Evolutionary conservation across 164 flowering plant species (phyloP), one percentile per base, ranked within the genome.

Genomic region (Liquidambar formosana): DNA sequence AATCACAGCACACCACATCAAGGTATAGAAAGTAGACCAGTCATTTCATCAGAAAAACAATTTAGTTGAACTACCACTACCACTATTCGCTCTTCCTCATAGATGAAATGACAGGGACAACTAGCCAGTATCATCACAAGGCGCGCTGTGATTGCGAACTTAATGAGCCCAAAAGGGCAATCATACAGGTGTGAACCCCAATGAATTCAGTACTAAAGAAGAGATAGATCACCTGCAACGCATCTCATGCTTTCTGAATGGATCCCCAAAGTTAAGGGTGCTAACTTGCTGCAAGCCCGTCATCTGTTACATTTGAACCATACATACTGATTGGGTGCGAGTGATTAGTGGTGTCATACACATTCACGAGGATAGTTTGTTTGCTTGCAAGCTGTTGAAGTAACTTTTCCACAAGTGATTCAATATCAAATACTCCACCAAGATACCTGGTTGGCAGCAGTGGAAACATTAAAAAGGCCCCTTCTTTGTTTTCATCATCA

Each of bases 381-480:
- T 93, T 89, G 84, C 98, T 91, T 2, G 99, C 93, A 54, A 95
- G 91, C 80, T 93, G 98, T 28, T 93, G 95, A 76, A 93, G 98
- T 28, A 93, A 78, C 80, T 90, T 93, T 71, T 93, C 97, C 64
- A 95, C 98, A 18, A 95, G 90, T 8, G 99, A 93, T 73, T 88
- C 93, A 47, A 95, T 81, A 63, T 91, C 91, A 69, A 91, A 93
- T 48, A 89, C 73, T 70, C 96, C 99, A 46, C 99, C 99, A 33
- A 95, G 83, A 71, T 95, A 95, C 86, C 99, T 94, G 89, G 26
- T 48, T 21, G 68, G 59, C 61, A 73, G 54, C 21, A 57, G 18
- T 5, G 13, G 15, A 14, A 67, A 47, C 38, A 68, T 70, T 12
- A 60, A 43, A 46, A n/a, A 3, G 6, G 8, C 54, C 4, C n/a